A percentile compares a stretch with the other conserved stretches of the same genome.
Evolutionary conservation across 495 filamentous ascomycete species (phyloP).

Genomic region (Tuber borchii): DNA sequence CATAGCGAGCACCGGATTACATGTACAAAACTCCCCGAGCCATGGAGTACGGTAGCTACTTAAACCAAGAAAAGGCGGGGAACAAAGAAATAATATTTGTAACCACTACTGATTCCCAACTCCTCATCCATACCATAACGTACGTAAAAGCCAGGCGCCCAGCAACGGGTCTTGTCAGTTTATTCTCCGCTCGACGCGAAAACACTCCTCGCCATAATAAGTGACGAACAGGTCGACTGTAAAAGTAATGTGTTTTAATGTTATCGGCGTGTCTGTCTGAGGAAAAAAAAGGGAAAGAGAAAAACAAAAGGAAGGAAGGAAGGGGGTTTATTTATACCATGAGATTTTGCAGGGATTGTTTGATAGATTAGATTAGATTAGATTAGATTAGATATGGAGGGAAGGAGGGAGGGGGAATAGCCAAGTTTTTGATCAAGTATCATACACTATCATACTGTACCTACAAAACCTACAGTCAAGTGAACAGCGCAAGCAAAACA

Average conservation of each 20-base stretch:
- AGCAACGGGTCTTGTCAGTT: slow-evolving; percentile 31
- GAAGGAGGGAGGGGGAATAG: neutral
- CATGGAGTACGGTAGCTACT: too few species aligned
- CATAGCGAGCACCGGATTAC: too few species aligned
- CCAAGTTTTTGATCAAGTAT: too few species aligned
- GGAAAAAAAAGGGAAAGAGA: neutral
- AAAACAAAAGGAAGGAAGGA: neutral
- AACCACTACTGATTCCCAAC: slow-evolving; percentile 41
- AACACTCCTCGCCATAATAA: slow-evolving; percentile 19
- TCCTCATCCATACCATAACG: slow-evolving; percentile 28
- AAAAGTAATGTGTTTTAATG: neutral
- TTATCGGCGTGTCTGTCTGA: neutral
- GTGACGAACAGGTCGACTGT: neutral
- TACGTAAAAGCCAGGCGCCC: slow-evolving; percentile 40
- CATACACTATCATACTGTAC: too few species aligned
- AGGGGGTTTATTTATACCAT: neutral
- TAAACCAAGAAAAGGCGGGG: neutral
- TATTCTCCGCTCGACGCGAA: slow-evolving; percentile 39
- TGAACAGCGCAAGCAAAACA: too few species aligned
- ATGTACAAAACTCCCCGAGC: too few species aligned
- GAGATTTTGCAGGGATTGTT: neutral
- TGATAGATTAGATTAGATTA: neutral
- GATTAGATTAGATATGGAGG: neutral
- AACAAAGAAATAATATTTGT: too few species aligned
- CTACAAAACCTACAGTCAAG: too few species aligned